These are phyloP conservation scores for Didymella sp. DNA, from an alignment of 2,329 filamentous ascomycete genomes.

Conservation along the genomic window DNA sequence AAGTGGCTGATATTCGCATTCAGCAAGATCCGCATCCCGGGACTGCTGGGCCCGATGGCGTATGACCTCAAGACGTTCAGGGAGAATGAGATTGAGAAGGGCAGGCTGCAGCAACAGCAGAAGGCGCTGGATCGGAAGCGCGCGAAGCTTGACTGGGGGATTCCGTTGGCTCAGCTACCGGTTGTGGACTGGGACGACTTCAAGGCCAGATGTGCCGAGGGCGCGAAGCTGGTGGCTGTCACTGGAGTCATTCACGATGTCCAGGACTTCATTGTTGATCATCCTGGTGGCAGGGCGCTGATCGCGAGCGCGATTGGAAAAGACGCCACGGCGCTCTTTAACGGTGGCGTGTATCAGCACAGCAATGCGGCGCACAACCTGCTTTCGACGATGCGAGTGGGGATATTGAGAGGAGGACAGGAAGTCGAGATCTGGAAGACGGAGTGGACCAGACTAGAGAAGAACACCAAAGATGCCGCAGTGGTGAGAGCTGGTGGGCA, in stretches of 20 bases:
- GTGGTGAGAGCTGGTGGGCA: constrained; percentile 83
- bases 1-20: constrained; percentile 51
- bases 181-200: constrained; percentile 52
- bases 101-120: constrained; percentile 50
- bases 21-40: constrained; percentile 37
- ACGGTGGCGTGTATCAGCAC: constrained; percentile 51
- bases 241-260: constrained; percentile 51
- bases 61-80: constrained; percentile 51
- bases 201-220: constrained; percentile 32
- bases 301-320: constrained; percentile 48
- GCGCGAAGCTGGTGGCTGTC: constrained; percentile 45
- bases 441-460: constrained; percentile 60
- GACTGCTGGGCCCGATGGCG: constrained; percentile 35
- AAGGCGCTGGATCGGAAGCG: constrained; percentile 50
- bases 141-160: constrained; percentile 48
- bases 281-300: constrained; percentile 49
- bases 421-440: constrained; percentile 53
- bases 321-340: constrained; percentile 51
- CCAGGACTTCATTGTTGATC: constrained; percentile 45
- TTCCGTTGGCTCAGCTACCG: constrained; percentile 46
- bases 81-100: constrained; percentile 52
- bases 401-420: constrained; percentile 48
- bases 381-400: constrained; percentile 50
- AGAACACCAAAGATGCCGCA: constrained; percentile 76
- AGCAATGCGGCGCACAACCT: constrained; percentile 52